Evolutionary conservation across 2,329 filamentous ascomycete genomes (phyloP).

Genomic region (Alternaria arbusti): DNA sequence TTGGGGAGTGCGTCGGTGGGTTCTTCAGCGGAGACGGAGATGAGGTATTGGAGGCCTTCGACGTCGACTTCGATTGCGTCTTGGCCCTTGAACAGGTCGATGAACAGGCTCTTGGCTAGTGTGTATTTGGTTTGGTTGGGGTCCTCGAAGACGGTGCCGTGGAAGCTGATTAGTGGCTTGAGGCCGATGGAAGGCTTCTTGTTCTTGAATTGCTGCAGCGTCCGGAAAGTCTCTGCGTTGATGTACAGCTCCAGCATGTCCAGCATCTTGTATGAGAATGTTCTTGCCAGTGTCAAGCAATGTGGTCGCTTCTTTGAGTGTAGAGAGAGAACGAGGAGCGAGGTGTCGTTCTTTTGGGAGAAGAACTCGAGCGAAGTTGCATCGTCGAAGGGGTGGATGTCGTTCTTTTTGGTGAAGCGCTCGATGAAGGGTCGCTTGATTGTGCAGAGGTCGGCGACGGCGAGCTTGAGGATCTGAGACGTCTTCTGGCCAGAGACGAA

Average conservation of each 20-base stretch:
- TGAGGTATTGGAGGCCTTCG: constrained; percentile 89
- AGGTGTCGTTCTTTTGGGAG: constrained; percentile 93
- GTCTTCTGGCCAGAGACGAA: constrained; percentile 88
- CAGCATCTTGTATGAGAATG: constrained; percentile 84
- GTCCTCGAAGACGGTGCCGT: constrained; percentile 85
- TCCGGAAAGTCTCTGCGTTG: constrained; percentile 74
- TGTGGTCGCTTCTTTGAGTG: constrained; percentile 96
- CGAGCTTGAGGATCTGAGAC: constrained; percentile 81
- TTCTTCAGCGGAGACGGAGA: constrained; percentile 77
- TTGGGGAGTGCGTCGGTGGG: constrained; percentile 52
- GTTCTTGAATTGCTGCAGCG: constrained; percentile 74
- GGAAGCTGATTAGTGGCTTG: constrained; percentile 90
- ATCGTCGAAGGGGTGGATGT: constrained; percentile 93
- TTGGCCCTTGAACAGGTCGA: constrained; percentile 91
- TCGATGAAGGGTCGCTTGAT: constrained; percentile 84
- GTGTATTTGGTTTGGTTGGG: constrained; percentile 80
- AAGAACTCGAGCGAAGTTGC: constrained; percentile 90
- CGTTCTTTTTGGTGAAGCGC: constrained; percentile 97
- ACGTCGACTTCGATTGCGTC: constrained; percentile 85
- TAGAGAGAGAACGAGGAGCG: constrained; percentile 81
- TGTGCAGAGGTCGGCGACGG: constrained; percentile 82
- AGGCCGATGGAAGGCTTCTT: constrained; percentile 72
- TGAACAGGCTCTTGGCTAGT: constrained; percentile 82
- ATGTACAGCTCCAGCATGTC: constrained; percentile 95
- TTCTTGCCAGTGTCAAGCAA: constrained; percentile 79